Conservation (phyloP, 2,329 filamentous ascomycete species). For the Bimuria novae-zelandiae region DNA sequence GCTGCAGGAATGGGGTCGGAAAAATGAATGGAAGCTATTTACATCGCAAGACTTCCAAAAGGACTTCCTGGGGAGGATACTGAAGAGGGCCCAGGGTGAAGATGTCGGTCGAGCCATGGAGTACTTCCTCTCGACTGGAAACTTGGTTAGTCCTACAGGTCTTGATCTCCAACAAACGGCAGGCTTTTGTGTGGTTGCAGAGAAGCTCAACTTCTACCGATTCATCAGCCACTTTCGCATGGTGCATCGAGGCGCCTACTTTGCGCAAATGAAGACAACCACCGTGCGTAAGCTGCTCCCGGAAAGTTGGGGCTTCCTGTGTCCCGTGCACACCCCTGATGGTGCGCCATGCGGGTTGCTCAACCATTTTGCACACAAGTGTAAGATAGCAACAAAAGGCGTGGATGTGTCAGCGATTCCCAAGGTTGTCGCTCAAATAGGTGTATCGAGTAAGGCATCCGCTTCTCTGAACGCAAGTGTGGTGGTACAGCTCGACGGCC, state of each 20-base stretch:
- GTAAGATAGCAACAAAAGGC: conserved; percentile 78
- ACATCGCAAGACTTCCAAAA: conserved; percentile 74
- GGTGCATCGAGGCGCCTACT: conserved; percentile 98
- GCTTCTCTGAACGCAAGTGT: conserved; percentile 83
- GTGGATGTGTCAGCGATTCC: conserved; percentile 77
- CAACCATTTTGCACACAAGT: conserved; percentile 95
- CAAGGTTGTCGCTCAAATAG: conserved; percentile 75
- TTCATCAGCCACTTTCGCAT: conserved; percentile 99
- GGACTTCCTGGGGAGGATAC: conserved; percentile 78
- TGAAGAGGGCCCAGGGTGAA: conserved; percentile 76
- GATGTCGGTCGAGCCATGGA: conserved; percentile 86
- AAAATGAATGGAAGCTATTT: conserved; percentile 63
- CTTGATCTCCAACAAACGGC: conserved; percentile 93
- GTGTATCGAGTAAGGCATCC: conserved; percentile 75
- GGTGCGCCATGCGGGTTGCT: conserved; percentile 91
- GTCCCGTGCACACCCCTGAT: conserved; percentile 96
- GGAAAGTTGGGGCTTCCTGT: conserved; percentile 97
- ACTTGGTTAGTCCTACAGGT: conserved; percentile 86
- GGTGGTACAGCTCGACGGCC: conserved; percentile 86
- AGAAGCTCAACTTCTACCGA: conserved; percentile 98
- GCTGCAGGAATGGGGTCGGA: conserved; percentile 60
- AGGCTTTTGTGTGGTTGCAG: conserved; percentile 93
- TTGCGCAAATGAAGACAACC: conserved; percentile 95
- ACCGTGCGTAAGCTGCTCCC: conserved; percentile 93
- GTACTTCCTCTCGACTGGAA: conserved; percentile 96